phyloP scores from a whole-genome alignment of 768 basidiomycete species.

The Astraeus odoratus region DNA sequence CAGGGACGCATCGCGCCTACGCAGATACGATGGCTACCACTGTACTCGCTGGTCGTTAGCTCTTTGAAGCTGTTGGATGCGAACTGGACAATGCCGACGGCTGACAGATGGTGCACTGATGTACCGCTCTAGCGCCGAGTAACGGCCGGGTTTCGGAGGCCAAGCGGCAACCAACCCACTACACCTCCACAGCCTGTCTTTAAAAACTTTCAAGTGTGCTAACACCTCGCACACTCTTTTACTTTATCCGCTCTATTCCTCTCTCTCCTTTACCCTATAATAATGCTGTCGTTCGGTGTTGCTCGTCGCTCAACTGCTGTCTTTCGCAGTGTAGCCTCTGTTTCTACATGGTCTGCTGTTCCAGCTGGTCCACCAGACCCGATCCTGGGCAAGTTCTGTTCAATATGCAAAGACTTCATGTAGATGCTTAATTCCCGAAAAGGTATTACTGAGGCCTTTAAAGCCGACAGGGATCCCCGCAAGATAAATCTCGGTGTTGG shows the following conservation, averaged over 20 bases:
- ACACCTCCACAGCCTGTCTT: too few relatives aligned
- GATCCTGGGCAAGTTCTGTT: constrained; percentile 63
- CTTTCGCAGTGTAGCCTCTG: constrained; percentile 31
- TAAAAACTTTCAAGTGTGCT: background rate
- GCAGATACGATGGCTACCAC: too few relatives aligned
- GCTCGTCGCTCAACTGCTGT: constrained; percentile 44
- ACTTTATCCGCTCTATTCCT: constrained; percentile 16
- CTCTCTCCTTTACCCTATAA: constrained; percentile 28
- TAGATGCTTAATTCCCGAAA: constrained; percentile 8
- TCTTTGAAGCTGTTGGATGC: too few relatives aligned
- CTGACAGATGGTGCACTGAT: too few relatives aligned
- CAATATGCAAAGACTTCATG: background rate
- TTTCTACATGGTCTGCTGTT: constrained; percentile 78
- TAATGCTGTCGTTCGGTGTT: constrained; percentile 39
- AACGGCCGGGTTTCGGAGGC: too few relatives aligned
- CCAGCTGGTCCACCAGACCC: constrained; percentile 88
- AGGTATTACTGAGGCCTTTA: constrained; percentile 95
- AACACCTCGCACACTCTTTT: constrained; percentile 10
- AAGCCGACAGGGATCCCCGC: constrained; percentile 83
- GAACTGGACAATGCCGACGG: too few relatives aligned
- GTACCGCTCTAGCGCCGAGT: too few relatives aligned
- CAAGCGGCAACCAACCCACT: too few relatives aligned
- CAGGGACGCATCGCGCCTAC: too few relatives aligned
- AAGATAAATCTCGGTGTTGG: constrained; percentile 99
- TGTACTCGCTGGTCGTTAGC: too few relatives aligned